These are phyloP conservation scores for Lupinus albus DNA, from an alignment of 306 rosid genomes.

Conservation along the genomic window DNA sequence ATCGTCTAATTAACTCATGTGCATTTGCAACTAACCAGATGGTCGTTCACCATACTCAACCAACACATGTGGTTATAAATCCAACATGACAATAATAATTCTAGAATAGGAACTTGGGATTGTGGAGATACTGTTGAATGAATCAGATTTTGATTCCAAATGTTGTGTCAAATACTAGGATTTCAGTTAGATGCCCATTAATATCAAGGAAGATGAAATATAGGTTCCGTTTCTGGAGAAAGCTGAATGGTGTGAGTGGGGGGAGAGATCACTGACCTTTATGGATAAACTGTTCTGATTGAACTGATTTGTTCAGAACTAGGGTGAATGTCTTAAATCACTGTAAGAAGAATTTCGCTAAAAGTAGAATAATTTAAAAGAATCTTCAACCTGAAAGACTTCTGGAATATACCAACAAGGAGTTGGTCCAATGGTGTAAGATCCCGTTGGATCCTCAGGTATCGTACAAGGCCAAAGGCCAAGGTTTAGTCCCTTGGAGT, in stretches of 20 bases:
- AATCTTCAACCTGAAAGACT: slow-evolving; percentile 13
- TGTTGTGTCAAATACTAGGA: slow-evolving; percentile 2
- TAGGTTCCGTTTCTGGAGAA: neutral
- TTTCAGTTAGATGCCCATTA: slow-evolving; percentile 24
- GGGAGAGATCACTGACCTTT: slow-evolving; percentile 26
- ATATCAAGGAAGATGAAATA: neutral
- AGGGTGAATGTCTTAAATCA: neutral
- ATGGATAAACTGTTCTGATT: slow-evolving; percentile 11
- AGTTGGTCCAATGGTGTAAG: too few relatives aligned
- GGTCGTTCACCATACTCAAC: neutral
- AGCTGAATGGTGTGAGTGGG: neutral
- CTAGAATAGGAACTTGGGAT: neutral
- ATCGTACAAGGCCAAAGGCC: too few relatives aligned
- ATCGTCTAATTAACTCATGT: neutral
- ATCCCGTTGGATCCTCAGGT: too few relatives aligned
- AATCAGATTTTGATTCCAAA: slow-evolving; percentile 16
- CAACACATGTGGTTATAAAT: neutral
- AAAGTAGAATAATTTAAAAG: slow-evolving; percentile 6
- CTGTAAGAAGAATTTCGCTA: slow-evolving; percentile 17
- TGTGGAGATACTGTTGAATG: neutral
- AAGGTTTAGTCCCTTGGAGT: too few relatives aligned
- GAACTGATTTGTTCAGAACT: neutral
- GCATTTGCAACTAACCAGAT: neutral
- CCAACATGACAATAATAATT: too few relatives aligned
- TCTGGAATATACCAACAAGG: neutral